Conservation (phyloP, 2,329 filamentous ascomycete genomes). For the Xylariaceae sp. region DNA sequence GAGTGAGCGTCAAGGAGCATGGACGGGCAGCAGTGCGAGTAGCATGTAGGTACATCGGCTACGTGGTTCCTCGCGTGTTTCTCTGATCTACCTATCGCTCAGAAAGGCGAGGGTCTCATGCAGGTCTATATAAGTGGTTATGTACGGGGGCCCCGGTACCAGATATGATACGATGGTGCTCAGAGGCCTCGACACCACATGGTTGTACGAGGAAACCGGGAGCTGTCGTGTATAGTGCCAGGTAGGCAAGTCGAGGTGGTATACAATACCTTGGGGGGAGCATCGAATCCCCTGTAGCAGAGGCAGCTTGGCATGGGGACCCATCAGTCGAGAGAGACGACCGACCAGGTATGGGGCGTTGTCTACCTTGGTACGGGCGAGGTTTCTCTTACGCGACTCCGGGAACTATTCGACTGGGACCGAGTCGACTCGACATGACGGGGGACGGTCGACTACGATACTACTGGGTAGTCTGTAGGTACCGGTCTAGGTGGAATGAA, state of each 20-base stretch:
- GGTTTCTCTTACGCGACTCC: neutral
- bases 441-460: neutral
- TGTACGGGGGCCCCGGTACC: slow-evolving; percentile 10
- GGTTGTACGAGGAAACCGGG: slow-evolving; percentile 19
- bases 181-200: slow-evolving; percentile 17
- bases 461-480: too few species aligned
- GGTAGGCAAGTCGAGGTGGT: slow-evolving; percentile 5
- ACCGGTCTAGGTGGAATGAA: neutral
- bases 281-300: slow-evolving; percentile 1
- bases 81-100: slow-evolving; percentile 14
- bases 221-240: slow-evolving; percentile 13
- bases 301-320: neutral
- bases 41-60: slow-evolving; percentile 16
- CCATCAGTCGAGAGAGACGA: neutral
- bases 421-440: neutral
- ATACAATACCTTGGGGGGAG: slow-evolving; percentile 5
- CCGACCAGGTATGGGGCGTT: neutral
- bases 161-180: slow-evolving; percentile 15
- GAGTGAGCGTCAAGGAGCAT: too few species aligned
- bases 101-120: slow-evolving; percentile 15
- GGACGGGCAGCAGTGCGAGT: neutral
- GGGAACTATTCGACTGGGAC: neutral
- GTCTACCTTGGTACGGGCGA: neutral
- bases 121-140: slow-evolving; percentile 18
- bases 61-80: slow-evolving; percentile 18